Conservation (phyloP, 1,284 basidiomycete genomes). For the Malassezia obtusa region DNA sequence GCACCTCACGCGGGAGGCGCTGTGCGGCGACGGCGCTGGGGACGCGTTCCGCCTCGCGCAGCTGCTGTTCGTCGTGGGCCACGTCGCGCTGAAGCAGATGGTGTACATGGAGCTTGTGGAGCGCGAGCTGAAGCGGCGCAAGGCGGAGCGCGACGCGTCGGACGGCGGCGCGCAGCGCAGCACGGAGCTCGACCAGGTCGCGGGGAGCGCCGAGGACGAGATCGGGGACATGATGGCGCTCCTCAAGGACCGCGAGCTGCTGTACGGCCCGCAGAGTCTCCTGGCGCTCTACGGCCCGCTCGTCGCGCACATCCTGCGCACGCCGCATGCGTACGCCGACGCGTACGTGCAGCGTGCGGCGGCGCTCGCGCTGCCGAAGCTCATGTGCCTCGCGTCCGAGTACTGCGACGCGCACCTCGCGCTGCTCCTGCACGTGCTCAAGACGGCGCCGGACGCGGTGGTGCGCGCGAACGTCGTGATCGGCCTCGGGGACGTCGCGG, state of each 20-base stretch:
- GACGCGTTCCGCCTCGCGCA: slow-evolving; percentile 68
- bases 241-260: slow-evolving; percentile 75
- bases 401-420: slow-evolving; percentile 86
- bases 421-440: slow-evolving; percentile 82
- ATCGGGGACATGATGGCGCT: slow-evolving; percentile 80
- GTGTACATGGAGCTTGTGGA: slow-evolving; percentile 95
- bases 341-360: slow-evolving; percentile 74
- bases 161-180: slow-evolving; percentile 45
- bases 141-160: slow-evolving; percentile 71
- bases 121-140: slow-evolving; percentile 88
- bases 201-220: slow-evolving; percentile 94
- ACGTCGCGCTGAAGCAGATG: slow-evolving; percentile 93
- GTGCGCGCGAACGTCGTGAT: slow-evolving; percentile 94
- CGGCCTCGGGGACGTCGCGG: slow-evolving; percentile 88
- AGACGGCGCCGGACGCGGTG: slow-evolving; percentile 75
- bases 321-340: slow-evolving; percentile 54
- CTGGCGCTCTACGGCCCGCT: slow-evolving; percentile 78
- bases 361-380: slow-evolving; percentile 81
- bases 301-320: slow-evolving; percentile 71
- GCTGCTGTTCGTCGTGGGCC: slow-evolving; percentile 84
- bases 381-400: slow-evolving; percentile 85
- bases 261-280: slow-evolving; percentile 75
- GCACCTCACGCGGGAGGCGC: slow-evolving; percentile 65
- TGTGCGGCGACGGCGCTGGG: slow-evolving; percentile 46
- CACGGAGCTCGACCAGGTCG: slow-evolving; percentile 78